These are phyloP conservation scores for Quaeritorhiza haematococci DNA, from an alignment of 371 early-diverging fungal species.

Conservation along the genomic window DNA sequence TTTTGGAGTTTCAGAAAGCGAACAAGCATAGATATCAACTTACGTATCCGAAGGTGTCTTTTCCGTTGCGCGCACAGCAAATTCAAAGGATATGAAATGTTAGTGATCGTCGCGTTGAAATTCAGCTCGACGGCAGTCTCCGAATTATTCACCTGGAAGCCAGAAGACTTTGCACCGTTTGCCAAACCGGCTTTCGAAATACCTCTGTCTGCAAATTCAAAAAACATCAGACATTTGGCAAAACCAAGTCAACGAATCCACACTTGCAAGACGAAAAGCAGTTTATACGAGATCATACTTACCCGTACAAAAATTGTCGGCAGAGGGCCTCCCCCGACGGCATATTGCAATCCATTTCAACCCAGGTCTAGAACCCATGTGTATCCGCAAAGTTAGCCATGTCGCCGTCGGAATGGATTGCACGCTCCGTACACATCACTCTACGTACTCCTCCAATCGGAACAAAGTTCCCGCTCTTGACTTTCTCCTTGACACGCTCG, in stretches of 20 bases:
- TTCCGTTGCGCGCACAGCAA: too few relatives aligned
- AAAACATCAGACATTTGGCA: not conserved
- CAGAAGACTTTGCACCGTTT: conserved; percentile 78
- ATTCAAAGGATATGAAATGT: too few relatives aligned
- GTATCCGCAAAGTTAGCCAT: too few relatives aligned
- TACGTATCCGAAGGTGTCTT: conserved; percentile 39
- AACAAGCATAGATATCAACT: conserved; percentile 4
- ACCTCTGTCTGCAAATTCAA: conserved; percentile 60
- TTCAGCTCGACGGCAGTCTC: too few relatives aligned
- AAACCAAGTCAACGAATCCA: not conserved
- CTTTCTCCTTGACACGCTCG: conserved; percentile 62
- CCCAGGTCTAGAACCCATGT: conserved; percentile 87
- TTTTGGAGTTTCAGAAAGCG: not conserved
- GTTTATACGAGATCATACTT: not conserved
- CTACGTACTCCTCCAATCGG: conserved; percentile 74
- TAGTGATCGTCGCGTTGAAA: not conserved
- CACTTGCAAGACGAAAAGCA: too few relatives aligned
- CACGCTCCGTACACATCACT: not conserved
- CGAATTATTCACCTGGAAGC: conserved; percentile 96
- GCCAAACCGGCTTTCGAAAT: conserved; percentile 80
- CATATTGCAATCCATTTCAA: conserved; percentile 96
- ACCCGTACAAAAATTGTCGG: conserved; percentile 85
- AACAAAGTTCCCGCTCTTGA: conserved; percentile 75
- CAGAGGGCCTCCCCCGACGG: conserved; percentile 92
- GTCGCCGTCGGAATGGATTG: not conserved